Evolutionary conservation across 768 basidiomycete genomes (phyloP), one percentile per base, ranked within the genome.

Genomic region (Lactarius deliciosus): DNA sequence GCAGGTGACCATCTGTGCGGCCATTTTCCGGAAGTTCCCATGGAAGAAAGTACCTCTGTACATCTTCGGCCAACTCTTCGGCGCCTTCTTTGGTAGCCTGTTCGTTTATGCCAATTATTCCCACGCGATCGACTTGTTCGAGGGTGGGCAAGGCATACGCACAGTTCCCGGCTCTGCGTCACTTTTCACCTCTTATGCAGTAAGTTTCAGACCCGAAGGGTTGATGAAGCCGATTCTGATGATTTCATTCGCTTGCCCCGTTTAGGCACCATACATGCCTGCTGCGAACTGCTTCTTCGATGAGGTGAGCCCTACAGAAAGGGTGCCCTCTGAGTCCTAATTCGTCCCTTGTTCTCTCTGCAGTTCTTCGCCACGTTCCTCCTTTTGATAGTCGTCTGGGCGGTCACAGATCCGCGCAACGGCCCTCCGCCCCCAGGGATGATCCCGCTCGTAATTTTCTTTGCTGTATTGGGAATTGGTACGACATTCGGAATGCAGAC

Each of bases 41-140:
- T 89, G 89, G 87, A 82, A 81, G 70, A 92, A 93, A 74, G 91
- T 91, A 0, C 91, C 91, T 0, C 79, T 70, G 22, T 91, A 86
- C 72, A 83, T 89, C 53, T 72, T 85, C 58, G 82, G 86, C 0
- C 89, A 90, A 74, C 62, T 87, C 18, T 72, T 89, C 59, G 89
- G 88, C 34, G 87, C 76, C 1, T 69, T 87, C 25, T 80, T 83
- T 58, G 89, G 86, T 25, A 82, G 82, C 25, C 83, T 81, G 3
- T 73, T 86, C 59, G 74, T 85, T 30, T 89, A 88, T 68, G 86
- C 79, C 5, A 85, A 86, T 71, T 90, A 88, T 72, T 81, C 82
- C 71, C 83, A 86, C 73, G 87, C 86, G 16, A 86, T 91, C 72
- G 81, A 86, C 70, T 64, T 86, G 53, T 80, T 83, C 67, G 88